Base-by-base conservation (phyloP, 2,329 filamentous ascomycete genomes). In the Penicillium concentricum region DNA sequence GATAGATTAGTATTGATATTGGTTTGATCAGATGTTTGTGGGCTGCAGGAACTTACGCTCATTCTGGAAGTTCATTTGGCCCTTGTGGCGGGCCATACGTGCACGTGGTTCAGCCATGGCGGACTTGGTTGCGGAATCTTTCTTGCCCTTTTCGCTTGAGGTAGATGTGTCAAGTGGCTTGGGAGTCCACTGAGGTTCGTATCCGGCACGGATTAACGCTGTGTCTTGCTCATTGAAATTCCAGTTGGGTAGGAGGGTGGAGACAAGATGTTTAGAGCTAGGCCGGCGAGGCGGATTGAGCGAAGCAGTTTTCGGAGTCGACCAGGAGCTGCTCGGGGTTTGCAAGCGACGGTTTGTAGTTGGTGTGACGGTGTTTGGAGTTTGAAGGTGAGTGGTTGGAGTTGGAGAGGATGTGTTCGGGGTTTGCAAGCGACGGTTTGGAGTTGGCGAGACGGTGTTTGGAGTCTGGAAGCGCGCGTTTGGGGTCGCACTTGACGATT, bases 71-170 rank as follows among this genome's bases (percentile, higher is more conserved):
- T 91, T 92, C 82, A 92, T 89, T 74, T 91, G 89, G 62, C 87
- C 88, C 74, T 91, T 88, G 79, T 92, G 90, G 70, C 90, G 88
- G 71, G 87, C 88, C 69, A 88, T 86, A 68, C 89, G 84, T 58
- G 89, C 89, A 70, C 89, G 83, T 61, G 88, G 89, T 78, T 92
- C 89, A 80, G 91, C 90, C 72, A 78, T 84, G n/a, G 24, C n/a
- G 54, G 41, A 8, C 62, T 59, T 60, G 18, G 35, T 28, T 34
- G 30, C 26, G 15, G 57, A 9, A 2, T 38, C 43, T 7, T 57
- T 53, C 39, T 26, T 38, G 20, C 58, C 56, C 38, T 60, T 60
- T 32, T 53, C 50, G 35, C 64, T 54, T 16, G 38, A 18, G 22
- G 28, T 48, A 35, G 22, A 24, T 37, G 54, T n/a, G 13, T 46